These are phyloP conservation scores for Remersonia thermophila DNA, from an alignment of 2,329 filamentous ascomycete species.

Conservation along the genomic window DNA sequence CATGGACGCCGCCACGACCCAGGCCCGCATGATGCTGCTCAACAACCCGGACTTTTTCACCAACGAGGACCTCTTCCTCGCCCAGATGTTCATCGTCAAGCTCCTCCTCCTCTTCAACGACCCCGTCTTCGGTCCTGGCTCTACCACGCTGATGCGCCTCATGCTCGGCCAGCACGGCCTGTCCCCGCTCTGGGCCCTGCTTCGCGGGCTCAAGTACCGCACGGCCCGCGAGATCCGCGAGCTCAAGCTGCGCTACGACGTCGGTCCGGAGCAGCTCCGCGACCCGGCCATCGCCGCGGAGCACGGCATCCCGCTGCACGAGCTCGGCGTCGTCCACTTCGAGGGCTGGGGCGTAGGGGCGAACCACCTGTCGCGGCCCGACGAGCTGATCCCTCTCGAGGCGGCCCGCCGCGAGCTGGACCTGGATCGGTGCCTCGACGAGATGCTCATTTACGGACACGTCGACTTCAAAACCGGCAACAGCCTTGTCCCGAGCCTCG, in stretches of 20 bases:
- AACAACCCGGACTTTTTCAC: slow-evolving; percentile 42
- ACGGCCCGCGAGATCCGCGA: slow-evolving; percentile 38
- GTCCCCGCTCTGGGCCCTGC: slow-evolving; percentile 43
- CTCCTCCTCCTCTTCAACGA: slow-evolving; percentile 58
- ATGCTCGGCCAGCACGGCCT: slow-evolving; percentile 48
- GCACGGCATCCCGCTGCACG: slow-evolving; percentile 37
- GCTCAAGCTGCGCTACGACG: slow-evolving; percentile 46
- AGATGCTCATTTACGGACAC: slow-evolving; percentile 52
- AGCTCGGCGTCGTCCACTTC: slow-evolving; percentile 40
- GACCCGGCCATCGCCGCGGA: slow-evolving; percentile 22
- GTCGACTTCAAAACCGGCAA: slow-evolving; percentile 39
- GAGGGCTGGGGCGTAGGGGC: slow-evolving; percentile 44
- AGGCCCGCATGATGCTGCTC: slow-evolving; percentile 41
- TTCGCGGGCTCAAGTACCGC: slow-evolving; percentile 44
- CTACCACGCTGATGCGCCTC: slow-evolving; percentile 39
- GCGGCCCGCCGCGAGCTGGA: slow-evolving; percentile 36
- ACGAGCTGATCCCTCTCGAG: slow-evolving; percentile 48
- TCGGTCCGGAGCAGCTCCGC: slow-evolving; percentile 22
- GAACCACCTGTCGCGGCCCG: slow-evolving; percentile 39
- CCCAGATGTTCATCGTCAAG: slow-evolving; percentile 57
- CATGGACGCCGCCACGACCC: slow-evolving; percentile 51
- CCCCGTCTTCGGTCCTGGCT: slow-evolving; percentile 42
- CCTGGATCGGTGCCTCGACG: slow-evolving; percentile 39
- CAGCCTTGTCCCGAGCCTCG: slow-evolving; percentile 37
- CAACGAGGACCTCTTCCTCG: slow-evolving; percentile 46